A percentile compares a stretch with the other conserved stretches of the same genome.
Conservation (phyloP, 495 filamentous ascomycete genomes). For the Opeltia flavorubescens region DNA sequence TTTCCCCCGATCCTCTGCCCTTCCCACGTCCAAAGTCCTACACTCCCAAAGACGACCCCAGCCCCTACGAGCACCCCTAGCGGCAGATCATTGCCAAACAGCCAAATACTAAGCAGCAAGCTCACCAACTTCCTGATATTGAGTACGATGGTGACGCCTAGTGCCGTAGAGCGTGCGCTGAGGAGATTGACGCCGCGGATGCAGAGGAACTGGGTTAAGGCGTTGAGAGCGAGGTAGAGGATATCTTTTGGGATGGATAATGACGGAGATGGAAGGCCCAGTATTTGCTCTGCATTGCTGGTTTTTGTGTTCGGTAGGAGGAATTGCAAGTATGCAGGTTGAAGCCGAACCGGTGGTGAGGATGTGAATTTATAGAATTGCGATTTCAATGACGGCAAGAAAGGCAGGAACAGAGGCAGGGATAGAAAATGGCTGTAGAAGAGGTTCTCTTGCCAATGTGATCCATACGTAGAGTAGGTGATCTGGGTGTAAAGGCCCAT, state of each 20-base stretch:
- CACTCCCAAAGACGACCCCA: constrained; percentile 71
- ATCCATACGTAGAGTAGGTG: constrained; percentile 71
- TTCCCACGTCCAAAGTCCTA: constrained; percentile 78
- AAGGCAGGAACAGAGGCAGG: constrained; percentile 48
- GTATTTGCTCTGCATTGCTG: background rate
- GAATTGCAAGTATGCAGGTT: constrained; percentile 25
- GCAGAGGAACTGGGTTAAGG: constrained; percentile 83
- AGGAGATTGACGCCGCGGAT: constrained; percentile 91
- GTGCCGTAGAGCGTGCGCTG: constrained; percentile 67
- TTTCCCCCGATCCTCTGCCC: constrained; percentile 28
- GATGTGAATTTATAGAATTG: constrained; percentile 10
- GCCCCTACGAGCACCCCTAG: constrained; percentile 67
- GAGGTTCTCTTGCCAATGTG: constrained; percentile 89
- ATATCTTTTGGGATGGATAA: constrained; percentile 52
- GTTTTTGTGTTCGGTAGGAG: background rate
- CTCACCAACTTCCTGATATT: constrained; percentile 94
- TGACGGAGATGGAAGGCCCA: constrained; percentile 32
- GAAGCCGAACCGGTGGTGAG: constrained; percentile 15
- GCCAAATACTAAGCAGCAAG: constrained; percentile 73
- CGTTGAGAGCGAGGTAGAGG: constrained; percentile 61
- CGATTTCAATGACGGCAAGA: constrained; percentile 28
- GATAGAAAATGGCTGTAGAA: constrained; percentile 84
- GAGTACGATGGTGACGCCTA: constrained; percentile 90
- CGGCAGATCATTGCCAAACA: constrained; percentile 76
- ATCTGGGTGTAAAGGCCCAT: constrained; percentile 92